phyloP scores from a whole-genome alignment of 768 basidiomycete species.

The Roridomyces roridus region DNA sequence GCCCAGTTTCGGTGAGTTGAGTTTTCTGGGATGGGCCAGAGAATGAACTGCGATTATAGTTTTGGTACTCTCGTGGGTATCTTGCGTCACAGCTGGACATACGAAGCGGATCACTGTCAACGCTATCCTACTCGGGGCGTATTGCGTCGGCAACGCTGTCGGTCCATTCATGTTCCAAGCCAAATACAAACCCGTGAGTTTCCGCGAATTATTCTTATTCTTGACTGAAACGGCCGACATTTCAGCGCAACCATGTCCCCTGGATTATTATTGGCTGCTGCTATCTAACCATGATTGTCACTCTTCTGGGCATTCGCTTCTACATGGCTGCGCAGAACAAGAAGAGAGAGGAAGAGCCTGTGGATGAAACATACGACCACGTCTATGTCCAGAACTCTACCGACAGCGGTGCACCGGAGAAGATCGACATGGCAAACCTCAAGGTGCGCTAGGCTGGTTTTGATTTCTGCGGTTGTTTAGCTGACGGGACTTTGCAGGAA shows the following conservation, averaged over 20 bases:
- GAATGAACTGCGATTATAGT: no score
- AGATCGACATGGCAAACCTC: conserved; percentile 62
- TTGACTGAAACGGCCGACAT: background rate
- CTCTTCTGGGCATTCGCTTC: conserved; percentile 54
- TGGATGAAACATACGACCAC: conserved; percentile 59
- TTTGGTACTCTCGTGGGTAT: conserved; percentile 68
- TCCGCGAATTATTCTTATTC: background rate
- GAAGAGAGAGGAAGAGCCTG: conserved; percentile 61
- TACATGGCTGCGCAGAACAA: conserved; percentile 65
- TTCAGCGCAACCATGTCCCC: conserved; percentile 62
- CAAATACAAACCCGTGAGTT: background rate
- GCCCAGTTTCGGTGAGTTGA: background rate
- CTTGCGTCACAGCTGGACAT: conserved; percentile 70
- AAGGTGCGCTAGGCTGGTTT: background rate
- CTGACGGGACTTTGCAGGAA: conserved; percentile 48
- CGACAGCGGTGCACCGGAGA: conserved; percentile 56
- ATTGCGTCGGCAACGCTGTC: conserved; percentile 66
- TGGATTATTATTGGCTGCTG: conserved; percentile 79
- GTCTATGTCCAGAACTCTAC: conserved; percentile 59
- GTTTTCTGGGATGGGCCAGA: no score
- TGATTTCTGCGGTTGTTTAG: background rate
- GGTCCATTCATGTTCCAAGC: conserved; percentile 80
- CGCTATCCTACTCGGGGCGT: conserved; percentile 76
- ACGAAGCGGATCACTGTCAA: conserved; percentile 76
- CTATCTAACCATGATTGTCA: conserved; percentile 55